These are phyloP conservation scores for Apiospora rasikravindrae DNA, from an alignment of 2,329 filamentous ascomycete species.

Conservation along the genomic window DNA sequence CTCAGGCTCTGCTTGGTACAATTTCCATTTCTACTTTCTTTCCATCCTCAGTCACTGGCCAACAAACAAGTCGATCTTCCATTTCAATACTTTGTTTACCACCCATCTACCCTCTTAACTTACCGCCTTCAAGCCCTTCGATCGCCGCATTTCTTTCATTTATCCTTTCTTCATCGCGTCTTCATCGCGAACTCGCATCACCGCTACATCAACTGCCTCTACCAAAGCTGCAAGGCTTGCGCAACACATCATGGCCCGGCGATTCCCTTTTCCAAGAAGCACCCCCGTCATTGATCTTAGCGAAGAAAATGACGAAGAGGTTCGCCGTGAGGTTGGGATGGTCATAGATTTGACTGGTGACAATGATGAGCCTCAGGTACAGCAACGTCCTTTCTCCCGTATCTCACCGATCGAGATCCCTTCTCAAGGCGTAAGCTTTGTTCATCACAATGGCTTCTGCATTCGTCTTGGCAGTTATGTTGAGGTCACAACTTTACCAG, in stretches of 20 bases:
- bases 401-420: not conserved
- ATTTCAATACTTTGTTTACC: not conserved
- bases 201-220: not conserved
- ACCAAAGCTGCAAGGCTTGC: no score
- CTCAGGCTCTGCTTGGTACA: no score
- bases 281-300: not conserved
- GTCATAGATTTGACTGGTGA: constrained; percentile 1
- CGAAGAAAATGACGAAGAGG: not conserved
- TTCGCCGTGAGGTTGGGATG: not conserved
- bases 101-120: no score
- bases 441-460: not conserved
- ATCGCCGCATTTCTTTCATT: not conserved
- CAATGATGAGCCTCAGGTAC: not conserved
- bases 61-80: no score
- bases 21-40: no score
- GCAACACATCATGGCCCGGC: not conserved
- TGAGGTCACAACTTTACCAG: not conserved
- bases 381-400: not conserved
- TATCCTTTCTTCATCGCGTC: not conserved
- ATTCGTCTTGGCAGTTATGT: not conserved
- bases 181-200: not conserved
- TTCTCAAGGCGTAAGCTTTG: no score
- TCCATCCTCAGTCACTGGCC: no score
- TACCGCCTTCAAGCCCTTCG: no score
- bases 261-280: not conserved